A percentile compares a stretch with the other conserved stretches of the same genome.
Conservation (phyloP, 768 basidiomycete genomes). For the Leucocoprinus birnbaumii region DNA sequence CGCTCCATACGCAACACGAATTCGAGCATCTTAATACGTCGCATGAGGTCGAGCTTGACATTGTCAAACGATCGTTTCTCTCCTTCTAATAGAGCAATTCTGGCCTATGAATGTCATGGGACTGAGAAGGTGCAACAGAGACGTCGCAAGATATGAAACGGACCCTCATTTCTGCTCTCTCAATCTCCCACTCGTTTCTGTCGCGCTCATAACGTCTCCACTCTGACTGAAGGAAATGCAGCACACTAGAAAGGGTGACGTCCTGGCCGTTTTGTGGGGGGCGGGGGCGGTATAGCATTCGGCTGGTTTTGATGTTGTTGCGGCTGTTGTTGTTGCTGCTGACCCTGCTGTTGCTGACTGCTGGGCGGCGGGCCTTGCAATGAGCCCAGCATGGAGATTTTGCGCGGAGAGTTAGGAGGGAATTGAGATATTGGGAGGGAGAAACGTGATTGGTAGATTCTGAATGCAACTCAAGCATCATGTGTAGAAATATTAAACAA, state of each 20-base stretch:
- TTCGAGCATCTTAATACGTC: slow-evolving; percentile 98
- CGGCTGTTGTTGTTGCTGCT: slow-evolving; percentile 61
- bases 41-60: slow-evolving; percentile 91
- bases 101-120: slow-evolving; percentile 54
- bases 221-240: slow-evolving; percentile 98
- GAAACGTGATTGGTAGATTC: slow-evolving; percentile 21
- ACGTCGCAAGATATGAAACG: slow-evolving; percentile 30
- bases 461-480: slow-evolving; percentile 16
- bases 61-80: slow-evolving; percentile 97
- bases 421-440: slow-evolving; percentile 17
- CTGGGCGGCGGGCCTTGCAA: slow-evolving; percentile 61
- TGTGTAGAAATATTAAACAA: slow-evolving; percentile 26
- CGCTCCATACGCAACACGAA: slow-evolving; percentile 95
- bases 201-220: slow-evolving; percentile 98
- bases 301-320: slow-evolving; percentile 48
- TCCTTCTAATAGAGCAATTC: slow-evolving; percentile 96
- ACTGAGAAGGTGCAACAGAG: slow-evolving; percentile 27
- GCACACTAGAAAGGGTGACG: slow-evolving; percentile 88
- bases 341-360: slow-evolving; percentile 58
- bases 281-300: slow-evolving; percentile 63
- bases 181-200: slow-evolving; percentile 99
- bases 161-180: slow-evolving; percentile 98
- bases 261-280: slow-evolving; percentile 88
- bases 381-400: slow-evolving; percentile 66
- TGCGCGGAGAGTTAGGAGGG: slow-evolving; percentile 13